These are phyloP conservation scores for Gossypium sturtianum DNA, from an alignment of 345 rosid genomes.

Conservation along the genomic window DNA sequence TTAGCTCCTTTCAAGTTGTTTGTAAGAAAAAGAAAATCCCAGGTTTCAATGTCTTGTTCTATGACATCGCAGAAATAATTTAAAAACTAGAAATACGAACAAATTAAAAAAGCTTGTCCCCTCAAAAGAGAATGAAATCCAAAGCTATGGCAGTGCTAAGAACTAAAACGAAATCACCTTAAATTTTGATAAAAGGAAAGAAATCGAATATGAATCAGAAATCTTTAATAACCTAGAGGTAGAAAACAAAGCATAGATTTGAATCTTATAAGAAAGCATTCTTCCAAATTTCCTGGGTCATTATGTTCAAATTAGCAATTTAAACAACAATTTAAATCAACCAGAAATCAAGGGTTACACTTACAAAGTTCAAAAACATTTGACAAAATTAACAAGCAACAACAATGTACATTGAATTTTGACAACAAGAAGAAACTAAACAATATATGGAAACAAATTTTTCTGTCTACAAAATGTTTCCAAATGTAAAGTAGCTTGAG, in stretches of 20 bases:
- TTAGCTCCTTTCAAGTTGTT: not conserved
- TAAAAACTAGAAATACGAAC: not conserved
- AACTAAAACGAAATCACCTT: not conserved
- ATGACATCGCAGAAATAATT: not conserved
- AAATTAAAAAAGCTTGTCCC: not conserved
- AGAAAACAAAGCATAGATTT: constrained; percentile 7
- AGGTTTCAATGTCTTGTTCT: not conserved
- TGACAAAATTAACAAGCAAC: constrained; percentile 4
- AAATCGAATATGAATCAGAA: not conserved
- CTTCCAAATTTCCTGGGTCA: not conserved
- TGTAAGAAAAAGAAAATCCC: not conserved
- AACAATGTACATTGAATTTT: constrained; percentile 9
- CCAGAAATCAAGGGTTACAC: constrained; percentile 5
- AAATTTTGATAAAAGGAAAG: not conserved
- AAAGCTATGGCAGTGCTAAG: not conserved
- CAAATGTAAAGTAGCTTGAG: constrained; percentile 14
- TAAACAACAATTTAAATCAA: constrained; percentile 1
- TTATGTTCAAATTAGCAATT: not conserved
- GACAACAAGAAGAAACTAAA: not conserved
- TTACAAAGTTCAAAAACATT: not conserved
- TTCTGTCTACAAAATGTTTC: constrained; percentile 8
- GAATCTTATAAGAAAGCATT: not conserved
- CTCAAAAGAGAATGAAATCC: not conserved
- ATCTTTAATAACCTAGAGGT: not conserved
- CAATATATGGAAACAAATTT: constrained; percentile 1